phyloP scores from a whole-genome alignment of 148 eudicot genomes.

The Chenopodium quinoa region DNA sequence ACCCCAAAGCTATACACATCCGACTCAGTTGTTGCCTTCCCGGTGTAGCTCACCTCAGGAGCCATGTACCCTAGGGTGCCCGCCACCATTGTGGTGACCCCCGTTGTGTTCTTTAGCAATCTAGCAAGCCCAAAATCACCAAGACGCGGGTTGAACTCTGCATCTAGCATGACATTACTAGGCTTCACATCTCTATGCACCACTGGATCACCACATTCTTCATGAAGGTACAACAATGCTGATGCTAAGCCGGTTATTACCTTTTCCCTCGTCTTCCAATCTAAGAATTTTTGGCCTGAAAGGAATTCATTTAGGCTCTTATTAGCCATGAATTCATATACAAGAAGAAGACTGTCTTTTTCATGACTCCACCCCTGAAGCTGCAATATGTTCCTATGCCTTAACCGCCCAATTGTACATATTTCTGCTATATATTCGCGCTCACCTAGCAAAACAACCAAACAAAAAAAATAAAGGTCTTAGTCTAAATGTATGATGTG shows the following conservation, averaged over 20 bases:
- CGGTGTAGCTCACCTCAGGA: conserved; percentile 70
- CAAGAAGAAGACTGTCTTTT: conserved; percentile 52
- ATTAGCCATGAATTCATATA: conserved; percentile 72
- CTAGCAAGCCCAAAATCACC: conserved; percentile 82
- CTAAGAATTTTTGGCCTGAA: conserved; percentile 31
- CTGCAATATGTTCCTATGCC: conserved; percentile 62
- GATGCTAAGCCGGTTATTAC: conserved; percentile 57
- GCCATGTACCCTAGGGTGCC: conserved; percentile 80
- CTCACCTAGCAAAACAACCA: conserved; percentile 37
- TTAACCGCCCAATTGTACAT: conserved; percentile 63
- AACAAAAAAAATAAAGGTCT: neutral
- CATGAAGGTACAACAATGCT: conserved; percentile 58
- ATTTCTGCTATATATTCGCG: conserved; percentile 71
- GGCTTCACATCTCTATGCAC: conserved; percentile 76
- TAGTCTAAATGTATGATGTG: neutral
- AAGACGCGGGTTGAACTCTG: conserved; percentile 51
- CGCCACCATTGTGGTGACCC: conserved; percentile 61
- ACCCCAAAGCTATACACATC: conserved; percentile 81
- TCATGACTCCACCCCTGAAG: conserved; percentile 83
- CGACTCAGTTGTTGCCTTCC: conserved; percentile 62
- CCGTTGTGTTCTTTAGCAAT: conserved; percentile 40
- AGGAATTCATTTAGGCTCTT: conserved; percentile 63
- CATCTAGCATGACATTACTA: conserved; percentile 67
- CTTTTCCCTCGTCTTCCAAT: conserved; percentile 44
- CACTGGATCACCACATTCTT: conserved; percentile 65